Evolutionary conservation across 192 early-diverging fungal genomes (phyloP), one percentile per base, ranked within the genome.

Genomic region (Backusella liffmaniae): DNA sequence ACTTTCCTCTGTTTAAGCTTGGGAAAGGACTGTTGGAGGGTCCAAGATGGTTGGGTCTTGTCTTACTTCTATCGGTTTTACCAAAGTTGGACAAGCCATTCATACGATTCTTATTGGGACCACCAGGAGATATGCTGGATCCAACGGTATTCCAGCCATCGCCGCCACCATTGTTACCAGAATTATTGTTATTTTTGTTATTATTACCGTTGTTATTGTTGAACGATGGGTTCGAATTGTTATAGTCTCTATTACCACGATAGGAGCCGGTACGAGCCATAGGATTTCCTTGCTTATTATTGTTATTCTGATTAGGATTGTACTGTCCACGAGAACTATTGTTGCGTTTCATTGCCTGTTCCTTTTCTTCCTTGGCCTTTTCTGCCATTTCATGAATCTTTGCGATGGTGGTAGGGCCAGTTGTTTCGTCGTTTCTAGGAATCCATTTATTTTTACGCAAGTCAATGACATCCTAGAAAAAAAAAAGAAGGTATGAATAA

Each of bases 361-460:
- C 90, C 67, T 92, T 91, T 66, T 94, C 95, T 77, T 90, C 89
- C 78, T 93, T 91, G 71, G 87, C 86, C 74, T 88, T 74, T 66
- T 77, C 62, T 39, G 80, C 80, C 44, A 93, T 91, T 78, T 94
- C 90, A 82, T 93, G 96, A 80, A 98, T 96, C 86, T 97, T 91
- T 56, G 95, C 93, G 83, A 97, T 96, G 30, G 95, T 98, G 84
- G 94, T 94, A 39, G 96, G 95, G 7, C 94, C 96, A 35, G 83
- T 53, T 18, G 85, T 78, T 16, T n/a, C 15, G 12, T 77, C 85
- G 46, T 80, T 77, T 51, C 92, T 84, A 62, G 84, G 84, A 32
- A 91, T 89, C 98, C 98, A 99, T 26, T 88, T 85, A 82, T 85
- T 83, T 82, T 69, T 89, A 82, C 21, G 93, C 83, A 44, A 88